Evolutionary conservation across 805 yeast genomes (phyloP), one percentile per base, ranked within the genome.

Genomic region (Saccharomycopsis fodiens): DNA sequence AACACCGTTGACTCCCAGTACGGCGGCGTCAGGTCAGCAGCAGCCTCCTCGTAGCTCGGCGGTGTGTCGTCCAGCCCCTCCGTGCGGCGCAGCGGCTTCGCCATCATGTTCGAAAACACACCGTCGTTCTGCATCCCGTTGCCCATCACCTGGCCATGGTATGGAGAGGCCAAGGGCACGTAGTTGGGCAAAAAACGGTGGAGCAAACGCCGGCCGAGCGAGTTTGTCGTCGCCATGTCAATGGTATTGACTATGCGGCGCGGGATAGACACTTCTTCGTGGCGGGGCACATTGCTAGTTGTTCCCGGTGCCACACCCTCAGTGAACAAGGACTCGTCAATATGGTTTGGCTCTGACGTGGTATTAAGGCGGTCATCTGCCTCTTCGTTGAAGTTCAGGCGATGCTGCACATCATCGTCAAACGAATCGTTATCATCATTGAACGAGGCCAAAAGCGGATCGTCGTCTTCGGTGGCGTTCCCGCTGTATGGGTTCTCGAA

Each of bases 1-100:
- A 88, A 72, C 35, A 86, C 78, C 0, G 93, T 77, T 5, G 89
- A 78, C 62, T 93, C 98, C 95, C 97, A 93, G 63, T 93, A 93
- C 34, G 96, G 95, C 0, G 98, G 98, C 0, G 94, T 79, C 13
- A 93, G 76, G 60, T 93, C 98, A 2, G 87, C 83, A 0, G 96
- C 86, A 0, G 96, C 97, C 59, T 89, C 97, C 46, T 86, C 96
- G 64, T 93, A 93, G 0, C 95, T 72, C 2, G 97, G 97, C 17
- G 85, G 82, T 27, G 68, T 68, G 49, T 82, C 89, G 8, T 67
- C 62, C 35, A 60, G 59, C 15, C 61, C 35, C 16, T 43, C 44
- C 23, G 23, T 36, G 2, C 16, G 36, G 12, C 29, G 16, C 4
- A 47, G 42, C 3, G 96, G 96, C 58, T 89, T 91, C 2, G 97